Base-by-base conservation (phyloP, 371 early-diverging fungal species). In the Conidiobolus coronatus region DNA sequence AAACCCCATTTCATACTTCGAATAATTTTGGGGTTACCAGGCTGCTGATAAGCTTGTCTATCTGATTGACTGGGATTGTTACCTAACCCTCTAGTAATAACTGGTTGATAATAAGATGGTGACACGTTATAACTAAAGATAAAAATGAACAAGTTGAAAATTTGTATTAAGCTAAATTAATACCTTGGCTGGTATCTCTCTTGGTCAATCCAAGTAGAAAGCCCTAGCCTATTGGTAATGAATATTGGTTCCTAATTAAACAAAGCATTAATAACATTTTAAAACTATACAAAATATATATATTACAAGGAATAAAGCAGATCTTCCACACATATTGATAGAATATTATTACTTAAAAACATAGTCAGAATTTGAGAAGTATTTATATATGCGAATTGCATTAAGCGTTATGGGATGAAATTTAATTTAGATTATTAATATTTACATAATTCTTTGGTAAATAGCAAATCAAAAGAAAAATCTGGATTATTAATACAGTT, bases 1-100 rank as follows among this genome's bases (percentile, higher is more conserved):
- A 47, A 40, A 14, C 48, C 48, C 48, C 48, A 47, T 47, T 47
- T 47, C 48, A 29, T 29, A 9, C 29, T 29, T 3, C 29, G 29
- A 5, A 29, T 29, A 5, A 29, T 3, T 29, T 29, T 29, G 29
- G 29, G 29, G 29, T 29, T 29, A 29, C 29, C 29, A 29, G 29
- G 29, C 9, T 29, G 29, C 9, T 29, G 29, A 29, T 29, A 29
- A 9, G 29, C 29, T 5, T 29, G 5, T 29, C 29, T 29, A 29
- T 29, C 29, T 29, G 9, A 3, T 29, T 29, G 29, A 29, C 29
- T 29, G 9, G 29, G 29, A 9, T 29, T 29, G 9, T 29, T 29
- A 29, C 29, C 29, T 29, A 29, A 29, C 29, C 29, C 29, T 29
- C 29, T 29, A 29, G 29, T 29, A 5, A 29, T 29, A 2, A 45